phyloP scores from a whole-genome alignment of 768 basidiomycete genomes.

The Mycena kentingensis region DNA sequence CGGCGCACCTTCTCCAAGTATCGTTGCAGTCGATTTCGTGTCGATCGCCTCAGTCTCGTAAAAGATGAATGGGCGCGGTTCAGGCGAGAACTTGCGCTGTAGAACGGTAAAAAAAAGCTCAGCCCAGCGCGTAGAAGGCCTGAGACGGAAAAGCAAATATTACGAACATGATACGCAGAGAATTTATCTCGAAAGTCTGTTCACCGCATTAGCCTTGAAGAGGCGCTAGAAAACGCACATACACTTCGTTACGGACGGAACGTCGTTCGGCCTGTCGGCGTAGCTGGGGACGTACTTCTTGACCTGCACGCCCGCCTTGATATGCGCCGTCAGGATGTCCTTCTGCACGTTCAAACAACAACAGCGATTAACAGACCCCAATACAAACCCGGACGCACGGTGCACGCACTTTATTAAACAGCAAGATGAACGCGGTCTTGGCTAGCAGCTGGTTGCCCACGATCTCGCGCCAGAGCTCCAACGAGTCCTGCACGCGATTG shows the following conservation, averaged over 20 bases:
- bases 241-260: constrained; percentile 57
- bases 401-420: constrained; percentile 57
- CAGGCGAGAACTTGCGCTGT: constrained; percentile 49
- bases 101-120: not conserved
- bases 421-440: constrained; percentile 53
- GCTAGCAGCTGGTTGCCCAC: constrained; percentile 51
- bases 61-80: constrained; percentile 60
- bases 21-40: too few species aligned
- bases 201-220: not conserved
- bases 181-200: constrained; percentile 55
- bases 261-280: constrained; percentile 63
- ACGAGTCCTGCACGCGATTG: constrained; percentile 61
- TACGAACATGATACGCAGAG: constrained; percentile 47
- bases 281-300: constrained; percentile 60
- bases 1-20: too few species aligned
- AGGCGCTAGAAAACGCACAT: constrained; percentile 24
- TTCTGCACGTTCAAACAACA: too few species aligned
- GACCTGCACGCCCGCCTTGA: constrained; percentile 50
- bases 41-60: constrained; percentile 73
- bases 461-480: constrained; percentile 55
- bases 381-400: too few species aligned
- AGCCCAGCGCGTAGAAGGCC: not conserved
- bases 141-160: not conserved
- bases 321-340: constrained; percentile 49
- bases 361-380: too few species aligned